A percentile compares a stretch with the other conserved stretches of the same genome.
Conservation (phyloP, 2,329 filamentous ascomycete genomes). For the Gremmenia infestans region DNA sequence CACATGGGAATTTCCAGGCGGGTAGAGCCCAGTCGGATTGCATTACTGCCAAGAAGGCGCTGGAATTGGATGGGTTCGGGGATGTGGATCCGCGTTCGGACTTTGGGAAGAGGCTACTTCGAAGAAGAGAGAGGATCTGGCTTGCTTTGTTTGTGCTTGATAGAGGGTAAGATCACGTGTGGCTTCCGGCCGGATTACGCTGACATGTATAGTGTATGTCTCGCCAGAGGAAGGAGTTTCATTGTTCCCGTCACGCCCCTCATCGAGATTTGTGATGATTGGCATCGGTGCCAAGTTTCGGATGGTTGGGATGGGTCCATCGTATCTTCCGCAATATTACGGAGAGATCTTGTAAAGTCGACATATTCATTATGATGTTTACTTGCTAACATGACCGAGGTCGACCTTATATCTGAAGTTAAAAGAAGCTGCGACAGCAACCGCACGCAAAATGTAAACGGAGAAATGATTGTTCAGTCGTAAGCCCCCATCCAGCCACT, state of each 20-base stretch:
- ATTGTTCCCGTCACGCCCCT: conserved; percentile 62
- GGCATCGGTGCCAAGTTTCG: conserved; percentile 59
- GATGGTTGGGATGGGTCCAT: conserved; percentile 67
- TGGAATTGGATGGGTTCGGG: conserved; percentile 63
- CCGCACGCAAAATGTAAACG: conserved; percentile 43
- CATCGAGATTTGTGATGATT: conserved; percentile 62
- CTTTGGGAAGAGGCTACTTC: conserved; percentile 54
- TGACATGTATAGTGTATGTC: conserved; percentile 48
- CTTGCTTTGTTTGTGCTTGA: conserved; percentile 69
- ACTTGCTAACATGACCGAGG: conserved; percentile 32
- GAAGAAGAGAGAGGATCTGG: conserved; percentile 65
- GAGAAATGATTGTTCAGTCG: conserved; percentile 49
- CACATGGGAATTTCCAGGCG: conserved; percentile 41
- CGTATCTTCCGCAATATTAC: conserved; percentile 64
- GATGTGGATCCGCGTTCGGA: conserved; percentile 57
- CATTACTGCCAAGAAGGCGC: conserved; percentile 60
- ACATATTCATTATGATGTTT: neutral
- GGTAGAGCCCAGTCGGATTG: conserved; percentile 60
- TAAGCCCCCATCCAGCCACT: conserved; percentile 28
- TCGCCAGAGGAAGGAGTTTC: conserved; percentile 65
- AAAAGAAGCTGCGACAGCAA: conserved; percentile 56
- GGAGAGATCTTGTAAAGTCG: conserved; percentile 55
- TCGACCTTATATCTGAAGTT: conserved; percentile 52
- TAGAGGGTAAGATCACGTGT: conserved; percentile 45
- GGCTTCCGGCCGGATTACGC: neutral